Percentiles rank a stretch among this genome's conserved stretches.
Evolutionary conservation across 1,139 yeast species (phyloP).

Genomic region (Diutina siamensis): DNA sequence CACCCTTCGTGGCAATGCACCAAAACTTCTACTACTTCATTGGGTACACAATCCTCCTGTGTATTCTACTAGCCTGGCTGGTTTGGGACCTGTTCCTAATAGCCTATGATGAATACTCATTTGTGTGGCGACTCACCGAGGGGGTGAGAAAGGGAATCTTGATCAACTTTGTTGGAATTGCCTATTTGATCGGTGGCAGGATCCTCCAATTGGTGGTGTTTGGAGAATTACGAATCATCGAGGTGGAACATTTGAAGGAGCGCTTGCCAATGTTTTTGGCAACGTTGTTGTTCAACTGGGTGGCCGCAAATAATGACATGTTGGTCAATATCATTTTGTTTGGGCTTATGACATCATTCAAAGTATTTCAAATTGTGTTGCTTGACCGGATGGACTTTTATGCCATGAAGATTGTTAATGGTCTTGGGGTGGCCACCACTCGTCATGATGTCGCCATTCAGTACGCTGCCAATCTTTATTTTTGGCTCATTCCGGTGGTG

Average conservation of each 20-base stretch:
- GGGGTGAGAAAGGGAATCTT: conserved; percentile 9
- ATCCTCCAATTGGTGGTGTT: conserved; percentile 16
- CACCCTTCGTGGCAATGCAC: background rate
- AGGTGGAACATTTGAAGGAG: conserved; percentile 68
- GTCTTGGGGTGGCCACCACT: conserved; percentile 13
- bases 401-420: conserved; percentile 24
- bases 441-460: conserved; percentile 17
- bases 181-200: conserved; percentile 29
- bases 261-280: conserved; percentile 46
- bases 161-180: conserved; percentile 13
- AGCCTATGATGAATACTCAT: background rate
- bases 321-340: conserved; percentile 34
- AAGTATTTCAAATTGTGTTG: conserved; percentile 67
- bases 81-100: conserved; percentile 4
- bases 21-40: conserved; percentile 3
- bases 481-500: conserved; percentile 19
- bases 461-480: conserved; percentile 13
- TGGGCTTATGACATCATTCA: conserved; percentile 39
- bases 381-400: conserved; percentile 50
- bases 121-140: conserved; percentile 8
- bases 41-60: background rate
- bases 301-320: conserved; percentile 41
- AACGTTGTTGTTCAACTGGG: conserved; percentile 52
- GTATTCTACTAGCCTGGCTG: conserved; percentile 5
- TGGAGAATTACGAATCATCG: conserved; percentile 52